These are phyloP conservation scores for Lasiodiplodia hormozganensis DNA, from an alignment of 2,329 filamentous ascomycete species.

Conservation along the genomic window DNA sequence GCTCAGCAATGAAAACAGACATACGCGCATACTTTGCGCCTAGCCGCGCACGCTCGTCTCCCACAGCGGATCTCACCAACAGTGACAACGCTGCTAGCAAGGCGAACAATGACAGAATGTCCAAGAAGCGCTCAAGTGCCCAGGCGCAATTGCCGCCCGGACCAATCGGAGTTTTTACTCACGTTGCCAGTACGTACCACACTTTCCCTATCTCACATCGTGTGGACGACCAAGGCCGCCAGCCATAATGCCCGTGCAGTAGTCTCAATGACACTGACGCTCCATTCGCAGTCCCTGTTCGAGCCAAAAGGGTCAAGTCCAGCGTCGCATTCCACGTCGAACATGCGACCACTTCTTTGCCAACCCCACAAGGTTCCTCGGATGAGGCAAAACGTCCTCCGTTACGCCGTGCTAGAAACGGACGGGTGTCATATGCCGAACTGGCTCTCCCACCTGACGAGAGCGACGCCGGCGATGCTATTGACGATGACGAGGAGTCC, in stretches of 20 bases:
- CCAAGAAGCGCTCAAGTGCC: background rate
- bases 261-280: background rate
- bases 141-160: background rate
- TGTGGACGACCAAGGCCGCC: background rate
- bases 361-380: background rate
- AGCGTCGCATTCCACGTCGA: no score
- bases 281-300: background rate
- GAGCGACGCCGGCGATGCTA: background rate
- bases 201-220: background rate
- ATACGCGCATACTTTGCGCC: background rate
- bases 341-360: background rate
- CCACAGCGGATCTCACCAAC: background rate
- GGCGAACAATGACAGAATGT: background rate
- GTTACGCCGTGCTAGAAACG: background rate
- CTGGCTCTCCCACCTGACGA: background rate
- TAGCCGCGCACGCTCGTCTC: background rate
- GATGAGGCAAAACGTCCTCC: background rate
- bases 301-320: background rate
- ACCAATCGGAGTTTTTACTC: background rate
- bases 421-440: background rate
- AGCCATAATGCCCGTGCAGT: background rate
- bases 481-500: background rate
- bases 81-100: background rate
- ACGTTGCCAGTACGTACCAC: constrained; percentile 8
- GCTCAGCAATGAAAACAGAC: background rate